A percentile compares a stretch with the other conserved stretches of the same genome.
These are phyloP conservation scores for Aspergillus sp. DNA, from an alignment of 2,329 filamentous ascomycete genomes.

Conservation along the genomic window DNA sequence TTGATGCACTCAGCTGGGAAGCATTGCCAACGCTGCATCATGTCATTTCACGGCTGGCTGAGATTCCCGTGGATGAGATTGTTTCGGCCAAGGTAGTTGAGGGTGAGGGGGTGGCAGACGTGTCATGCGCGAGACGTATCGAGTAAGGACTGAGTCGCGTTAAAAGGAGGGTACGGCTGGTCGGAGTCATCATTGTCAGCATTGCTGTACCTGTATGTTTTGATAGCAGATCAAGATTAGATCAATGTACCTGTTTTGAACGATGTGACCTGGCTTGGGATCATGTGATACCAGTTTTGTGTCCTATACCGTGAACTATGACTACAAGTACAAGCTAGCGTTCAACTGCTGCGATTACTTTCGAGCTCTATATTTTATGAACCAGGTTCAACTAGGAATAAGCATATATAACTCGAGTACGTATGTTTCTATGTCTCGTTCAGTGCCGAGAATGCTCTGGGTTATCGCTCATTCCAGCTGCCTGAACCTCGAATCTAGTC, in stretches of 20 bases:
- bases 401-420: no score
- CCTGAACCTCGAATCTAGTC: no score
- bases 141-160: not conserved
- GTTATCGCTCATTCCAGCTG: no score
- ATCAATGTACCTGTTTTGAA: not conserved
- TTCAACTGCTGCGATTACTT: no score
- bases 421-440: no score
- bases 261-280: not conserved
- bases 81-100: conserved; percentile 59
- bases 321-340: no score
- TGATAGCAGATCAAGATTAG: not conserved
- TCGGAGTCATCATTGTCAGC: not conserved
- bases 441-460: no score
- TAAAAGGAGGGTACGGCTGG: not conserved
- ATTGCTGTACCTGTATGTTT: not conserved
- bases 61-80: conserved; percentile 60
- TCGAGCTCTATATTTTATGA: no score
- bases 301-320: no score
- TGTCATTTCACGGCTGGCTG: conserved; percentile 53
- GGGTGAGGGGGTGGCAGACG: conserved; percentile 53
- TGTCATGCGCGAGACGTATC: conserved; percentile 23
- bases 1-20: conserved; percentile 56
- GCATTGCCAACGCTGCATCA: conserved; percentile 63
- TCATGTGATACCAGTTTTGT: no score
- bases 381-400: no score